Percentiles rank a stretch among this genome's conserved stretches.
Conservation (phyloP, 1,139 yeast genomes). For the Hemisphaericaspora lyxosophila region DNA sequence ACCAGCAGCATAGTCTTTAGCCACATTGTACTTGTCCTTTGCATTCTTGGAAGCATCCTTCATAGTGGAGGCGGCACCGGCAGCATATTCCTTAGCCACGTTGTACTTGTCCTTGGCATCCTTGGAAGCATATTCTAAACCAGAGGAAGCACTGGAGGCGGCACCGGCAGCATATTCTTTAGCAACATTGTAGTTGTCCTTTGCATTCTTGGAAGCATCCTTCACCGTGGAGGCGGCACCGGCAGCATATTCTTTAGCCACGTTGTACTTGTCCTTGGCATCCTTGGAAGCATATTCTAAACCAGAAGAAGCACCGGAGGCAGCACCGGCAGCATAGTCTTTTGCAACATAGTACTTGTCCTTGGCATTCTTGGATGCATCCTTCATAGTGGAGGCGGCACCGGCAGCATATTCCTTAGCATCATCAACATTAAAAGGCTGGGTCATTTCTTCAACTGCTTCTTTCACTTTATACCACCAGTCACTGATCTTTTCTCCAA, state of each 20-base stretch:
- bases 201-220: conserved; percentile 8
- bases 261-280: conserved; percentile 11
- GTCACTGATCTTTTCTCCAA: neutral
- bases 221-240: neutral
- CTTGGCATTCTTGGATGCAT: conserved; percentile 7
- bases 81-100: conserved; percentile 11
- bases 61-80: neutral
- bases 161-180: conserved; percentile 7
- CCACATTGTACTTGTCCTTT: conserved; percentile 4
- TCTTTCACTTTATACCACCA: conserved; percentile 7
- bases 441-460: neutral
- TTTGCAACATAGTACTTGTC: conserved; percentile 9
- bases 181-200: conserved; percentile 8
- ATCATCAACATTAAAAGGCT: conserved; percentile 2
- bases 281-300: conserved; percentile 10
- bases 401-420: conserved; percentile 1
- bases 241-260: conserved; percentile 3
- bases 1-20: conserved; percentile 7
- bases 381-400: neutral
- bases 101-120: conserved; percentile 12
- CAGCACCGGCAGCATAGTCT: conserved; percentile 7
- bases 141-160: neutral
- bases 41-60: conserved; percentile 1
- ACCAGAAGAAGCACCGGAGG: neutral
- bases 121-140: conserved; percentile 9